Evolutionary conservation across 345 rosid species (phyloP), one percentile per base, ranked within the genome.

Genomic region (Mangifera indica): DNA sequence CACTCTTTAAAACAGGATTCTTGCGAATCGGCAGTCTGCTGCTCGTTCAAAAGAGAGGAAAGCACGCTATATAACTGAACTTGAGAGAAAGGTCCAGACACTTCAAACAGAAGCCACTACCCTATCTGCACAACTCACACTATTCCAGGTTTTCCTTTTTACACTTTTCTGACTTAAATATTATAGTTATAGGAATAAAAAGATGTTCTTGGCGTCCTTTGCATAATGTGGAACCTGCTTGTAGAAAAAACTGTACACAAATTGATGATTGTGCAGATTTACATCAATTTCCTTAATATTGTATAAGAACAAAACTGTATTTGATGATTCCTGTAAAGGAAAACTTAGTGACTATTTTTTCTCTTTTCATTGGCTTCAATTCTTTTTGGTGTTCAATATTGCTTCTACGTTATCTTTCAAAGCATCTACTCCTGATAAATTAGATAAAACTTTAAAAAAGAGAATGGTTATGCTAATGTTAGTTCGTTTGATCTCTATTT

Each of bases 101-200:
- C 90, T 91, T 76, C 96, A 91, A 81, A 89, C 93, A 18, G 97
- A 93, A 87, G 96, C 96, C 54, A 91, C 98, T 63, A 89, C 97
- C 58, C 91, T 91, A 46, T 89, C 96, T 70, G 97, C 97, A 9
- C 93, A 91, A 71, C 83, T 93, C 37, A 86, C 97, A 29, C 78
- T 93, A 45, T 91, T 88, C 76, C 98, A 91, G 97, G 97, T 89
- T 61, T 63, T 66, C 13, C 15, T 58, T 68, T 45, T 15, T 72
- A 57, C 55, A 42, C 25, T 56, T 21, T 11, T 26, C 52, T 37
- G 20, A 49, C 7, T 7, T 22, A 4, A 18, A 59, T 48, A 26
- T 15, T 63, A 9, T 46, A 9, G 49, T 63, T 37, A 51, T n/a
- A 52, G 11, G 15, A 14, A 5, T 6, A 5, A 37, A 44, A 5